Base-by-base conservation (phyloP, 225 moss, liverwort and hornwort genomes). In the Straminergon stramineum region DNA sequence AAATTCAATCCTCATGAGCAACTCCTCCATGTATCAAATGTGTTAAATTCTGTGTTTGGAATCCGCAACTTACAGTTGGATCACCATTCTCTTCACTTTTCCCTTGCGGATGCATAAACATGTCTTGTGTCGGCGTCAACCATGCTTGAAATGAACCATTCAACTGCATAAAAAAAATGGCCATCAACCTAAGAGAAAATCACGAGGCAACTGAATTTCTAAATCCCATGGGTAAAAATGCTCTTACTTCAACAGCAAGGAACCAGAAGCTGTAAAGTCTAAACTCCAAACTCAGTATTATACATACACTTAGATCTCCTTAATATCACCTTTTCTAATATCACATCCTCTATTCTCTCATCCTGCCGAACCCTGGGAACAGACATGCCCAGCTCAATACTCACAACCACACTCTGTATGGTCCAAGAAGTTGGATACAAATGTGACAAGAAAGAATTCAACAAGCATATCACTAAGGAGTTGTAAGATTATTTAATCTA, bases 101-200 rank as follows among this genome's bases (percentile, higher is more conserved):
- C 19, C 93, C 92, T 89, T 93, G 91, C 27, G 94, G 88, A 89
- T 95, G 95, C 73, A 91, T 81, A 74, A 94, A 94, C 80, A 84
- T 86, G 80, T 95, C 95, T 93, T 91, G 92, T 80, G 95, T 95
- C 28, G 94, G 93, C 24, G 93, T 93, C 91, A 95, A 86, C 95
- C 95, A 95, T 51, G 89, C 91, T 95, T 95, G 91, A 84, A 94
- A 94, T 27, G 94, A 92, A 58, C 92, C 92, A 88, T 88, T 91
- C 58, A 94, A 82, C 95, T 95, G 82, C 81, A n/a, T n/a, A 82
- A 77, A 57, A 84, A 53, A 26, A 13, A 58, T 37, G 63, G 23
- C 58, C 45, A 80, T 41, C 43, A 83, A 64, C 14, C 74, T 79
- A 37, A 85, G 82, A 28, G 23, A 21, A 73, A 51, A 89, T 68